Base-by-base conservation (phyloP, 345 rosid genomes). In the Microcos paniculata region DNA sequence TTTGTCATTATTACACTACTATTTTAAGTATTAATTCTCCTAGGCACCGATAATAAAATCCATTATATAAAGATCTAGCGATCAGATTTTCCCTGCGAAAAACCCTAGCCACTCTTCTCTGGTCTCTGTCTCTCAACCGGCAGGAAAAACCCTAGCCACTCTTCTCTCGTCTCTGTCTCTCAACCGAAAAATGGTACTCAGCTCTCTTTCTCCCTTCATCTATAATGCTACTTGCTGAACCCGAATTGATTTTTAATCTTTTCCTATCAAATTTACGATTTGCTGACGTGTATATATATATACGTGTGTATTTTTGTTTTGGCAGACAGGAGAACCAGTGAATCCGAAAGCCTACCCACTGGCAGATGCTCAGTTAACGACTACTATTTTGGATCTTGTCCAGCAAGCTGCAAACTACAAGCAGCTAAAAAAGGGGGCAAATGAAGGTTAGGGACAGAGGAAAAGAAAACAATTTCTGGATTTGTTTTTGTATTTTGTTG, bases 371-470 rank as follows among this genome's bases (percentile, higher is more conserved):
- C 91, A 93, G 85, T 81, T 96, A 42, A 56, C 90, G 0, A 88
- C 89, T 23, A 91, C 98, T 10, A 96, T 96, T 38, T 82, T 93
- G 26, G 98, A 96, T 85, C 96, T 96, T 19, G 89, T 96, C 76
- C 97, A 93, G 71, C 98, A 96, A 85, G 99, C 98, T 43, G 90
- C 96, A 65, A 90, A 93, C 77, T 92, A 93, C 93, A 93, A 91
- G 89, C 99, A 96, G 81, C 99, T 96, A 76, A 96, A 96, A 74
- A 95, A 96, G 86, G 98, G 99, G 6, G 99, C 98, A 26, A 96
- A 96, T 74, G 99, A 96, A 91, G 99, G 97, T 89, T 14, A 45
- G 61, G 8, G n/a, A n/a, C n/a, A n/a, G n/a, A 18, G 18, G 42
- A 35, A 35, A 16, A 21, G 9, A 0, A 18, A 30, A 31, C 57